Evolutionary conservation across 208 protist genomes (phyloP), one percentile per base, ranked within the genome.

Genomic region (Leishmania aethiopica): DNA sequence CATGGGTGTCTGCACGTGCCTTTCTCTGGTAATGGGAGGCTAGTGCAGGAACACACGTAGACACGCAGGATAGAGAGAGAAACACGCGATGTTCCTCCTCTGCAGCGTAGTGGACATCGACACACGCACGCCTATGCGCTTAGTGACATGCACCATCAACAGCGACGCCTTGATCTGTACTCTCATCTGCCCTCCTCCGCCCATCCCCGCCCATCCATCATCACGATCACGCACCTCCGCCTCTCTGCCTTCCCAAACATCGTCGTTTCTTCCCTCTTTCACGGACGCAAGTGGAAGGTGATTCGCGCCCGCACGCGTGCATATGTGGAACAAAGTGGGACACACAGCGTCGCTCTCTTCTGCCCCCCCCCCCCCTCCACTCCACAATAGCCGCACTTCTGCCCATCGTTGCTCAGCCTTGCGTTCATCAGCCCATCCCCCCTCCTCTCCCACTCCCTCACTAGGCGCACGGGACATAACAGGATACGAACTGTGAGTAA

Each of bases 221-320:
- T 83, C 73, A n/a, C 73, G 1, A 17, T 32, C 47, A 10, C 73
- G 32, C 47, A 17, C 47, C 73, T 45, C 73, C 32, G 15, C 73
- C 49, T 60, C 78, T 66, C 66, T 67, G 2, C 17, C 25, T 28
- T 19, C 57, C 28, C 15, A 80, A 55, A 17, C 42, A 62, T 47
- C 49, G 6, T 40, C 42, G 49, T n/a, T 80, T 60, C 66, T 80
- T 73, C 77, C 53, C 42, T 37, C 37, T 57, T 72, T 55, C 35
- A 59, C 37, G 67, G 67, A 47, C 40, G 37, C 19, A 2, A 25
- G 17, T 72, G 67, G 67, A 10, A 15, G 19, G 17, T 15, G 2
- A 42, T 47, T 72, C 32, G 2, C 67, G 40, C 19, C 17, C 67
- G 40, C 67, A 19, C 40, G 22, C 19, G 67, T 72, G 67, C 17